These are phyloP conservation scores for Psilocybe cubensis DNA, from an alignment of 768 basidiomycete genomes.

Conservation along the genomic window DNA sequence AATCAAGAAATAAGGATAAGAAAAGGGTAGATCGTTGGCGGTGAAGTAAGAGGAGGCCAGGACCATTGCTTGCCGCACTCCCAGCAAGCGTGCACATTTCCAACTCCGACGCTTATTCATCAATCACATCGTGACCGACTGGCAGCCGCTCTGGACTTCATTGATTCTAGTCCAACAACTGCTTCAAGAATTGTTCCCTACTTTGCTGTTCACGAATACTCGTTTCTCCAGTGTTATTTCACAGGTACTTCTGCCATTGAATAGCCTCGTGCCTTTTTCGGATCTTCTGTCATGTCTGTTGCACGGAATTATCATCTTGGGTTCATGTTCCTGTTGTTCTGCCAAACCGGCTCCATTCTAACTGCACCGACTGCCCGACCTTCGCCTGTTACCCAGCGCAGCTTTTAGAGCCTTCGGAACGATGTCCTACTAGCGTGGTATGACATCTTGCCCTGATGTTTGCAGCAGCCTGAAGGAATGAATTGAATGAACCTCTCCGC, in stretches of 20 bases:
- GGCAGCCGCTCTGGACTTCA: neutral
- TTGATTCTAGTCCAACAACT: neutral
- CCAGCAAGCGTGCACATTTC: constrained; percentile 6
- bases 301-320: neutral
- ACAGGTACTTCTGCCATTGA: neutral
- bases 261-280: neutral
- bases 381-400: neutral
- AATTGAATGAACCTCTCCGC: neutral
- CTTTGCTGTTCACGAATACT: neutral
- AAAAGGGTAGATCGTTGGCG: constrained; percentile 24
- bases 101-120: constrained; percentile 30
- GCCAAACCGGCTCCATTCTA: neutral
- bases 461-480: neutral
- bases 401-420: neutral
- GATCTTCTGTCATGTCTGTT: neutral
- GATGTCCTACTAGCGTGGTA: neutral
- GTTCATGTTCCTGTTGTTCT: neutral
- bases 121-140: neutral
- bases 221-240: neutral
- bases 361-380: neutral
- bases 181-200: neutral
- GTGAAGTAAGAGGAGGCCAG: constrained; percentile 19
- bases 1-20: constrained; percentile 36
- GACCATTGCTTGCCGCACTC: neutral
- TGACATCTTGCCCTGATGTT: neutral